phyloP scores from a whole-genome alignment of 345 rosid genomes.

The Bretschneidera sinensis region DNA sequence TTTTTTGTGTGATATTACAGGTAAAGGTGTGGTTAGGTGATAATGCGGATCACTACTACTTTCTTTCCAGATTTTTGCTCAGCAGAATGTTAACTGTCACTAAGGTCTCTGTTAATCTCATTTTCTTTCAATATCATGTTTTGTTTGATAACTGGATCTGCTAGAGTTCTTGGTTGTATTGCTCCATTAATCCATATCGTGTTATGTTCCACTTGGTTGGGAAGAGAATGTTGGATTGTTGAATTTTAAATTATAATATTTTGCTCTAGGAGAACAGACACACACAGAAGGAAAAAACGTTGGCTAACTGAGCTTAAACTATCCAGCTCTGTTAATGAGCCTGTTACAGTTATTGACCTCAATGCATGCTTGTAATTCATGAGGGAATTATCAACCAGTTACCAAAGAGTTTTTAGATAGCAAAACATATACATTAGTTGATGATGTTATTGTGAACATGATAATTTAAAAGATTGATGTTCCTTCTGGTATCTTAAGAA shows the following conservation, averaged over 20 bases:
- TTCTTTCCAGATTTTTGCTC: conserved; percentile 84
- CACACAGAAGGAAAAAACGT: no score
- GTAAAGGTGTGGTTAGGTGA: conserved; percentile 98
- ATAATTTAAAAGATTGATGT: background rate
- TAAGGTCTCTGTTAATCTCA: conserved; percentile 44
- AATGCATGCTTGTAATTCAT: no score
- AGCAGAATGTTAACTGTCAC: conserved; percentile 97
- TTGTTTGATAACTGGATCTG: background rate
- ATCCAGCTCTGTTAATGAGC: no score
- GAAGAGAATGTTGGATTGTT: background rate
- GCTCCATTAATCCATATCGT: background rate
- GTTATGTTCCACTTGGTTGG: background rate
- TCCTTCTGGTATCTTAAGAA: background rate
- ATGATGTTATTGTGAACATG: no score
- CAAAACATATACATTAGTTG: no score
- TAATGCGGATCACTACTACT: conserved; percentile 92
- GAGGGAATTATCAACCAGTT: no score
- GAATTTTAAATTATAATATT: background rate
- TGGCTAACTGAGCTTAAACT: background rate
- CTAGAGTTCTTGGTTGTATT: background rate
- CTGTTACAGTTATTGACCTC: no score
- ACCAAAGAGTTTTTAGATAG: no score
- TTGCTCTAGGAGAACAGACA: no score
- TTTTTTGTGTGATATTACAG: conserved; percentile 27
- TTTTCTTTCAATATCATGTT: background rate